Evolutionary conservation across 345 rosid genomes (phyloP), one percentile per base, ranked within the genome.

Genomic region (Pistacia integerrima): DNA sequence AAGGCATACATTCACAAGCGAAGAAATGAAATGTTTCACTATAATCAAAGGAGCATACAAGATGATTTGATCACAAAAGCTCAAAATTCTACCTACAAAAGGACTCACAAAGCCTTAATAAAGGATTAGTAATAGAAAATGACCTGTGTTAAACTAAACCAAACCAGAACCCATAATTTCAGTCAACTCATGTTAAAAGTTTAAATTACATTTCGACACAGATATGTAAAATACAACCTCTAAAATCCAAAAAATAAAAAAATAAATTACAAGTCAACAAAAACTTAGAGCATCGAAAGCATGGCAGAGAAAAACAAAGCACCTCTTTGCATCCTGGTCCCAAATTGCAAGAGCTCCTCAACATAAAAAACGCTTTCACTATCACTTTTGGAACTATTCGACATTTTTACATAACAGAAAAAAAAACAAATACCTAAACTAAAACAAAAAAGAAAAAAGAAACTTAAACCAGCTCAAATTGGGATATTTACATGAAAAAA

Each of bases 261-360:
- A 20, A 28, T 0, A 51, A 11, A 8, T 51, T 2, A 51, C 16
- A 41, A 41, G 46, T 41, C 0, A 51, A 51, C 55, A 51, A 51
- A 51, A 14, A 51, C 1, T 3, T 10, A 14, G 17, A 41, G 46
- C 46, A 41, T 41, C 0, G 6, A 41, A 41, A 41, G 46, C 46
- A 41, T 51, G 55, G 55, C 16, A 51, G 18, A 54, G 57, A 16
- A 54, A 54, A 54, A 17, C 20, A 74, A 30, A 41, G 1, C 71
- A 90, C 97, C 93, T 91, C 92, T 71, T 72, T 82, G 79, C 88
- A 89, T 83, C 86, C 86, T 78, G 6, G 87, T 79, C 17, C 85
- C 87, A 61, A 93, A 80, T 80, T 87, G 84, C 55, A 87, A 52
- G 78, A 91, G 91, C 11, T 91, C 94, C 48, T 86, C 88, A 44